Base-by-base conservation (phyloP, 768 basidiomycete genomes). In the Collybia nuda region DNA sequence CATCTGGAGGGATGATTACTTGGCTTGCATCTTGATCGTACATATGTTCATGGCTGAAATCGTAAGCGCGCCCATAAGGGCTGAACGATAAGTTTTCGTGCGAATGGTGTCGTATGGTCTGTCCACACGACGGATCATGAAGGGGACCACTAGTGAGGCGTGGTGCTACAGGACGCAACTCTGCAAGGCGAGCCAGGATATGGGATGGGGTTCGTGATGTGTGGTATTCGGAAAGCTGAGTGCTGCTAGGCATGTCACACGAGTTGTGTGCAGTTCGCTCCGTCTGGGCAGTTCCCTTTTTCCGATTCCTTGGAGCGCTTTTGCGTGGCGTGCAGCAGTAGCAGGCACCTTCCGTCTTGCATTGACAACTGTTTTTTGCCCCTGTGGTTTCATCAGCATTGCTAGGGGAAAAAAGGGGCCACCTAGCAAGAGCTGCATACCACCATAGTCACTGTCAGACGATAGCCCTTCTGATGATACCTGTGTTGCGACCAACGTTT, bases 1-100 rank as follows among this genome's bases (percentile, higher is more conserved):
- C 3, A 14, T 32, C 14, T 5, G 32, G 14, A 11, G 32, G 7
- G 14, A 14, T 11, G 14, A 32, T 14, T 32, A 32, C 32, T 32
- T 32, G 6, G 43, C 66, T 62, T 52, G 67, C 63, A 28, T 58
- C 61, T 49, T 63, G 62, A 63, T 23, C 36, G n/a, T 52, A 50
- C 3, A 11, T 14, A 24, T 47, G 53, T 9, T 69, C 64, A 53
- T 78, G 74, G n/a, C 65, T 53, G 3, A 73, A 66, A 45, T 81
- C 86, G 55, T 87, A 82, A 14, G 85, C 84, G 19, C 85, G 78
- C 15, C 79, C 79, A 50, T 90, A 90, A 0, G 88, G 88, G 47
- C 82, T 85, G 62, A 74, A 88, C 39, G 71, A 68, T 50, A 74
- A 67, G 51, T 70, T 70, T 47, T 84, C 80, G 60, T 79, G 78